Evolutionary conservation across 139 green algal species (phyloP).

Genomic region (Chlamydomonas applanata): DNA sequence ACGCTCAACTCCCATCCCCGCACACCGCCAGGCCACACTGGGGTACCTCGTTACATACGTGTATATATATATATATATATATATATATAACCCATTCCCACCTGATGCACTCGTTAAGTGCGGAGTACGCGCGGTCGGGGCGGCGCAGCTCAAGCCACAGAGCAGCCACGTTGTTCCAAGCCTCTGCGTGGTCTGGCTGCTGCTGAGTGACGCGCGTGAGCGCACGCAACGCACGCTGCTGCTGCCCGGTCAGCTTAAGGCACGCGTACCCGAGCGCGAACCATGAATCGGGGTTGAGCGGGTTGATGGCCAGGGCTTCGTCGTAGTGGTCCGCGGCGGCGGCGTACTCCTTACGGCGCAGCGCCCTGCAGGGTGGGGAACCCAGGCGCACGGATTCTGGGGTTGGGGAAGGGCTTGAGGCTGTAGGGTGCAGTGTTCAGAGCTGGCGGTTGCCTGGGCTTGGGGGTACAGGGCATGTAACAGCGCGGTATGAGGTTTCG

Average conservation of each 20-base stretch:
- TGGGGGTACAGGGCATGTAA: not conserved
- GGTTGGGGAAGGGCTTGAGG: no score
- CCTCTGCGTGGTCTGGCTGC: constrained; percentile 83
- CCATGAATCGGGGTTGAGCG: constrained; percentile 84
- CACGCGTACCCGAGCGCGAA: constrained; percentile 83
- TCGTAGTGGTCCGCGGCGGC: constrained; percentile 66
- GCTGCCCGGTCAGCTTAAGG: constrained; percentile 44
- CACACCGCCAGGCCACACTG: no score
- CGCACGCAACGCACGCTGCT: constrained; percentile 36
- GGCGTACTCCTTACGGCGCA: constrained; percentile 55
- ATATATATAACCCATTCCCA: not conserved
- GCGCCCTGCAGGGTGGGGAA: constrained; percentile 30
- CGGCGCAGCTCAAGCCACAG: constrained; percentile 67
- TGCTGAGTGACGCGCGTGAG: constrained; percentile 70
- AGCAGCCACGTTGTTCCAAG: constrained; percentile 94
- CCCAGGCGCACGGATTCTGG: no score
- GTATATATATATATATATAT: no score
- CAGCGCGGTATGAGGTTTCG: no score
- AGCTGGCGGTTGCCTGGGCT: not conserved
- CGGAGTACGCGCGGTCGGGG: constrained; percentile 30
- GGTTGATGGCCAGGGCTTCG: constrained; percentile 79
- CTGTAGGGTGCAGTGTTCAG: no score
- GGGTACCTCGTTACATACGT: no score
- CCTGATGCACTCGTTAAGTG: constrained; percentile 19
- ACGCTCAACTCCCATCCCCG: no score